Evolutionary conservation across 1,284 basidiomycete species (phyloP).

Genomic region (Cutaneotrichosporon sp.): DNA sequence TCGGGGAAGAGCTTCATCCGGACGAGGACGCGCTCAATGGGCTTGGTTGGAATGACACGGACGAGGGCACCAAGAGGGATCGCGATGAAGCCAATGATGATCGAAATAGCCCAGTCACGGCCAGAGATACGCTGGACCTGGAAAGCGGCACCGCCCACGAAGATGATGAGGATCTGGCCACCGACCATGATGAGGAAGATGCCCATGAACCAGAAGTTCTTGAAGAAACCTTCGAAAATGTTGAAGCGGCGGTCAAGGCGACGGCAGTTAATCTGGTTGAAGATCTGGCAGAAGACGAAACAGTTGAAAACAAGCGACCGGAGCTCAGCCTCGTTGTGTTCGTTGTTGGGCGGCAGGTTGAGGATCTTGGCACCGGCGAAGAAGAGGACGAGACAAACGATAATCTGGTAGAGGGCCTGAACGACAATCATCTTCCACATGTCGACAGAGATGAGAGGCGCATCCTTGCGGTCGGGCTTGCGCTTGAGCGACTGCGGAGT

Average conservation of each 20-base stretch:
- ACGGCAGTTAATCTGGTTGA: slow-evolving; percentile 87
- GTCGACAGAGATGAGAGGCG: slow-evolving; percentile 81
- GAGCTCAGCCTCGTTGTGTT: slow-evolving; percentile 53
- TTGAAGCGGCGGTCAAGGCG: slow-evolving; percentile 81
- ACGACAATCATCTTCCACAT: slow-evolving; percentile 94
- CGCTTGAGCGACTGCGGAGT: slow-evolving; percentile 73
- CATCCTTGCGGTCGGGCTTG: slow-evolving; percentile 81
- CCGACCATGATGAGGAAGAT: slow-evolving; percentile 80
- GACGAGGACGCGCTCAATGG: slow-evolving; percentile 68
- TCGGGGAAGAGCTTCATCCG: slow-evolving; percentile 62
- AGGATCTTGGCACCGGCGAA: slow-evolving; percentile 75
- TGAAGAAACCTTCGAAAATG: slow-evolving; percentile 75
- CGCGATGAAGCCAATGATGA: slow-evolving; percentile 74
- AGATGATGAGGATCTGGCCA: slow-evolving; percentile 82
- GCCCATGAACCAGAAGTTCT: slow-evolving; percentile 80
- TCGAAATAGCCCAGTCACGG: slow-evolving; percentile 87
- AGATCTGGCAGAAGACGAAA: slow-evolving; percentile 95
- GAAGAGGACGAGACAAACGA: slow-evolving; percentile 80
- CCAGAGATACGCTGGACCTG: slow-evolving; percentile 74
- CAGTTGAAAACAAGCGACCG: slow-evolving; percentile 90
- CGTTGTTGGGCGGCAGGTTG: slow-evolving; percentile 50
- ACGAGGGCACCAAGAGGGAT: slow-evolving; percentile 82
- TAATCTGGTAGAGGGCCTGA: slow-evolving; percentile 84
- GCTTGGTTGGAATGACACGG: slow-evolving; percentile 73
- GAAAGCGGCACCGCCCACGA: slow-evolving; percentile 87